Evolutionary conservation across 148 eudicot species (phyloP), one percentile per base, ranked within the genome.

Genomic region (Spergularia marina): DNA sequence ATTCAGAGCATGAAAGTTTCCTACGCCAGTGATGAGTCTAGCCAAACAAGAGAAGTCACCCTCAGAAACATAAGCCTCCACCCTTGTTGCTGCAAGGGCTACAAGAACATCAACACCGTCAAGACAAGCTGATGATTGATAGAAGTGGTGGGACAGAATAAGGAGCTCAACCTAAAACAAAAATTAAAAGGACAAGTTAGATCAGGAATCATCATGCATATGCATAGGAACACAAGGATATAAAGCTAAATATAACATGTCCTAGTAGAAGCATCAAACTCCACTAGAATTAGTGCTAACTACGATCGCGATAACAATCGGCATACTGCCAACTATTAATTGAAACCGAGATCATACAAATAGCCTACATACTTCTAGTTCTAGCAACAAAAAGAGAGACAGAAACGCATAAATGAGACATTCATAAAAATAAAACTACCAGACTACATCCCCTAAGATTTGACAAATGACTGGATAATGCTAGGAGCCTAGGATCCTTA

Each of bases 31-130:
- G 68, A 95, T 85, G 74, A 95, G 83, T 68, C 99, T 96, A 75
- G 99, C 97, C 87, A 95, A 86, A 74, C 99, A 95, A 71, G 97
- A 79, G 79, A 92, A 95, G 79, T 92, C 99, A 17, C 94, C 97
- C 84, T 95, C 99, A 54, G 87, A 79, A 53, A 91, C 99, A 81
- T 95, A 95, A 80, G 97, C 91, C 61, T 95, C 99, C 57, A 95
- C 99, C 84, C 94, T 89, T 75, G 97, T 91, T 71, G 97, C 96
- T 71, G 99, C 97, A 79, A 95, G 99, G 81, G 97, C 92, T 71
- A 95, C 96, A 78, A 95, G 96, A 78, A 95, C 99, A 87, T 95
- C 99, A 63, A 95, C 99, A 73, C 99, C 99, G 73, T 95, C 99
- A 47, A 95, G 91, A 83, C 99, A 95, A 67, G 99, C 94, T 70